phyloP scores from a whole-genome alignment of 305 asterid species.

The Caryopteris hybrid region DNA sequence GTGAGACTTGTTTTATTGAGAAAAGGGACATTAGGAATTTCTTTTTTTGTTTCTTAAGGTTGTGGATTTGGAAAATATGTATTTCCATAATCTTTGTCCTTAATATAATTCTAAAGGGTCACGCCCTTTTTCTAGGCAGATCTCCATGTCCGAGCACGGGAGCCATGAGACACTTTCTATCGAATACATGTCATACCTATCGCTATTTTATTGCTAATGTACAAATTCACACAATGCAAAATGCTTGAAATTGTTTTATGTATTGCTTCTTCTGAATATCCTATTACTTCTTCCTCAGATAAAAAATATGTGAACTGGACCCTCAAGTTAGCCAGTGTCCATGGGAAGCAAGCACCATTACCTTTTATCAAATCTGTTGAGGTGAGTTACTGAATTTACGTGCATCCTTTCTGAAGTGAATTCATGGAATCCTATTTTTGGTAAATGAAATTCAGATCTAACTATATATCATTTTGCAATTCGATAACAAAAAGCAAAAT shows the following conservation, averaged over 20 bases:
- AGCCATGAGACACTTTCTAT: neutral
- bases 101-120: neutral
- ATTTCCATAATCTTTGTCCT: neutral
- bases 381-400: slow-evolving; percentile 34
- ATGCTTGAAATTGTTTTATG: neutral
- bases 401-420: neutral
- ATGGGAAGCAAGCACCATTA: slow-evolving; percentile 82
- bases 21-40: neutral
- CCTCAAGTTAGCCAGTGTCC: slow-evolving; percentile 74
- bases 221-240: neutral
- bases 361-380: slow-evolving; percentile 78
- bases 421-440: neutral
- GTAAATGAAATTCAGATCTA: slow-evolving; percentile 1
- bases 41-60: neutral
- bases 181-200: neutral
- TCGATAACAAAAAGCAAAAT: neutral
- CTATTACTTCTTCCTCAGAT: slow-evolving; percentile 46
- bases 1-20: neutral
- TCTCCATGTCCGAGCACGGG: neutral
- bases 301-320: slow-evolving; percentile 86
- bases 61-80: neutral
- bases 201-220: neutral
- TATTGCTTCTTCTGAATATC: slow-evolving; percentile 11
- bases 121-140: neutral
- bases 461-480: neutral